Evolutionary conservation across 805 yeast species (phyloP).

Genomic region (Starmerella roubikii): DNA sequence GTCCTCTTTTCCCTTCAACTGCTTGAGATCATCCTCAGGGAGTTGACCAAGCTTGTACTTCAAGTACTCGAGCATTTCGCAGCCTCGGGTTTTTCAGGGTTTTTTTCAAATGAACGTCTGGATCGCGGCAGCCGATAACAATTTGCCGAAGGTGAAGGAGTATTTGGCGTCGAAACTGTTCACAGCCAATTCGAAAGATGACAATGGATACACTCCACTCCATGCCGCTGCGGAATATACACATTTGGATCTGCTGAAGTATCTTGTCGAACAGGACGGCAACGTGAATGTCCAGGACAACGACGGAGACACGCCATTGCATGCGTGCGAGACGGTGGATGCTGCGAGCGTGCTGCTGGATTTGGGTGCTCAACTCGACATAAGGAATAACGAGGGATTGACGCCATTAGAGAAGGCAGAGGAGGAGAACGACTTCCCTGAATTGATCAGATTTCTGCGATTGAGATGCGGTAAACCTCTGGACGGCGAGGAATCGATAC

Average conservation of each 20-base stretch:
- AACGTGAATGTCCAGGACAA: conserved; percentile 68
- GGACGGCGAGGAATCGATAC: conserved; percentile 10
- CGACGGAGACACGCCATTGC: conserved; percentile 94
- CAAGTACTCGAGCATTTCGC: conserved; percentile 7
- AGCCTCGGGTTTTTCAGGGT: not conserved
- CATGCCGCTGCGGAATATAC: conserved; percentile 97
- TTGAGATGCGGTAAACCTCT: too few relatives aligned
- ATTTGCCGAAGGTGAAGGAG: conserved; percentile 42
- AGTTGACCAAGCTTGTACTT: conserved; percentile 17
- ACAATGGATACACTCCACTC: conserved; percentile 89
- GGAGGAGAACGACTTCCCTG: conserved; percentile 67
- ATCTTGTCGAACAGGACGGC: conserved; percentile 50
- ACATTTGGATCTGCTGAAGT: conserved; percentile 50
- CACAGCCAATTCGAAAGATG: conserved; percentile 66
- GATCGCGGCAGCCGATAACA: conserved; percentile 89
- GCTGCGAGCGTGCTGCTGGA: conserved; percentile 58
- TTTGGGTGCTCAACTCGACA: conserved; percentile 49
- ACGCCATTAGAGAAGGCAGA: conserved; percentile 66
- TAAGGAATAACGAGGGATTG: conserved; percentile 58
- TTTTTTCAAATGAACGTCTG: conserved; percentile 48
- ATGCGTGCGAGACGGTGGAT: conserved; percentile 62
- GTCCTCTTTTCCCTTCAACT: conserved; percentile 39
- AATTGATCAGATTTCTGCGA: conserved; percentile 50
- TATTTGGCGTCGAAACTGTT: conserved; percentile 38
- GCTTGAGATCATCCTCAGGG: conserved; percentile 1